phyloP scores from a whole-genome alignment of 2,329 filamentous ascomycete species.

The Stenocarpella maydis region DNA sequence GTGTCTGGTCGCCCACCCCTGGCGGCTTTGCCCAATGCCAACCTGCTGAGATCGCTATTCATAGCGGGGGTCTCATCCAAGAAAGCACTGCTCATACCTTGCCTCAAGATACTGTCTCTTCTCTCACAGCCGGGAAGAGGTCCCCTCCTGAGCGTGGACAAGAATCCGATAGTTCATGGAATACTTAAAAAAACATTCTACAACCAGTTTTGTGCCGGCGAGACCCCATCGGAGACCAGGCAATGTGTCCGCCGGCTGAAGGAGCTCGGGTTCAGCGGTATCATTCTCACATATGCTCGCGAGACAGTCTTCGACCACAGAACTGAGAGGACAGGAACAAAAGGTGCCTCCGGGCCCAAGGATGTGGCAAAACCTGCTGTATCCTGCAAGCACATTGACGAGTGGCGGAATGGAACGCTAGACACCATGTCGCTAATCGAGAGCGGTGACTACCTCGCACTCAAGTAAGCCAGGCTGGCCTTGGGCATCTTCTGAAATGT shows the following conservation, averaged over 20 bases:
- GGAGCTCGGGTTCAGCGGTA: slow-evolving; percentile 60
- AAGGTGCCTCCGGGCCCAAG: slow-evolving; percentile 31
- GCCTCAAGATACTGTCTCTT: slow-evolving; percentile 48
- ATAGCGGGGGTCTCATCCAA: slow-evolving; percentile 57
- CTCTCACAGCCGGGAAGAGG: slow-evolving; percentile 47
- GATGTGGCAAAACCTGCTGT: slow-evolving; percentile 34
- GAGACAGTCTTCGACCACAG: slow-evolving; percentile 52
- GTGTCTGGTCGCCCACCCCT: slow-evolving; percentile 11
- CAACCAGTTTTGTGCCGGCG: slow-evolving; percentile 66
- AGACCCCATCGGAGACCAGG: slow-evolving; percentile 51
- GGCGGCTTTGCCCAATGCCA: slow-evolving; percentile 42
- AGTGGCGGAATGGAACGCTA: slow-evolving; percentile 46
- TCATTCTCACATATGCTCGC: slow-evolving; percentile 64
- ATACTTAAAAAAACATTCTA: slow-evolving; percentile 60
- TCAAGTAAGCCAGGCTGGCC: slow-evolving; percentile 46
- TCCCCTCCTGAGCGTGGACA: slow-evolving; percentile 53
- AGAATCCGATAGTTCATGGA: slow-evolving; percentile 56
- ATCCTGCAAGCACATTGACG: slow-evolving; percentile 45
- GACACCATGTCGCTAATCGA: slow-evolving; percentile 45
- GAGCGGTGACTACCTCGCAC: slow-evolving; percentile 47
- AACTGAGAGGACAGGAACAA: slow-evolving; percentile 38
- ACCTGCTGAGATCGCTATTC: slow-evolving; percentile 51
- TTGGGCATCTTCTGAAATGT: background rate
- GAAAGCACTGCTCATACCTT: slow-evolving; percentile 49
- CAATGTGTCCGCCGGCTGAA: slow-evolving; percentile 53